Percentiles rank a stretch among this genome's conserved stretches.
Evolutionary conservation across 176 grass and related monocot species (phyloP).

Genomic region (Bromus sterilis): DNA sequence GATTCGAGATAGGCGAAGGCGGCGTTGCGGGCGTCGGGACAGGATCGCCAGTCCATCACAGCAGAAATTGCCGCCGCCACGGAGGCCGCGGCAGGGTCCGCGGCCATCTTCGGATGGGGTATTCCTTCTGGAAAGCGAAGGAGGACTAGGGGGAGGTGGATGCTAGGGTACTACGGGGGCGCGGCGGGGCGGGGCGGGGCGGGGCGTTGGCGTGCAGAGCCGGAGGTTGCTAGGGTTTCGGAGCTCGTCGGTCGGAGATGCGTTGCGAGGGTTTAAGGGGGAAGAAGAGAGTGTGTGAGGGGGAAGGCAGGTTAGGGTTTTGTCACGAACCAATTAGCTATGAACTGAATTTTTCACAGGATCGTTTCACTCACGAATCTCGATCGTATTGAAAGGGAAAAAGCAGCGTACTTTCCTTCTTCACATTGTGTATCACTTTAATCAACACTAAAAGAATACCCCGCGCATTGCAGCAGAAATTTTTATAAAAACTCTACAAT

Average conservation of each 20-base stretch:
- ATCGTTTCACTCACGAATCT: too few relatives aligned
- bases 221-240: conserved; percentile 33
- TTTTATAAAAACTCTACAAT: too few relatives aligned
- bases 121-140: not conserved
- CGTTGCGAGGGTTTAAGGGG: conserved; percentile 25
- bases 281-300: not conserved
- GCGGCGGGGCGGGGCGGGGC: conserved; percentile 12
- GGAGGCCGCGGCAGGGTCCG: conserved; percentile 29
- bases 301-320: not conserved
- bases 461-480: too few relatives aligned
- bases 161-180: conserved; percentile 15
- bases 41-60: conserved; percentile 79
- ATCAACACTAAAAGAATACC: too few relatives aligned
- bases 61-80: conserved; percentile 72
- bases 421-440: too few relatives aligned
- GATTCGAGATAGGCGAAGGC: conserved; percentile 90
- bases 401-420: too few relatives aligned
- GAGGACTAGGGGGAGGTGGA: not conserved
- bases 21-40: conserved; percentile 58
- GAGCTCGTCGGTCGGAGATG: conserved; percentile 18
- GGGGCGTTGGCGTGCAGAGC: conserved; percentile 15
- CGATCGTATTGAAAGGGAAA: too few relatives aligned
- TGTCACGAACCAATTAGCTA: too few relatives aligned
- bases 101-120: conserved; percentile 41
- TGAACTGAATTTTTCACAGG: too few relatives aligned